phyloP scores from a whole-genome alignment of 176 grass and related monocot genomes.

The Oryza glaberrima region DNA sequence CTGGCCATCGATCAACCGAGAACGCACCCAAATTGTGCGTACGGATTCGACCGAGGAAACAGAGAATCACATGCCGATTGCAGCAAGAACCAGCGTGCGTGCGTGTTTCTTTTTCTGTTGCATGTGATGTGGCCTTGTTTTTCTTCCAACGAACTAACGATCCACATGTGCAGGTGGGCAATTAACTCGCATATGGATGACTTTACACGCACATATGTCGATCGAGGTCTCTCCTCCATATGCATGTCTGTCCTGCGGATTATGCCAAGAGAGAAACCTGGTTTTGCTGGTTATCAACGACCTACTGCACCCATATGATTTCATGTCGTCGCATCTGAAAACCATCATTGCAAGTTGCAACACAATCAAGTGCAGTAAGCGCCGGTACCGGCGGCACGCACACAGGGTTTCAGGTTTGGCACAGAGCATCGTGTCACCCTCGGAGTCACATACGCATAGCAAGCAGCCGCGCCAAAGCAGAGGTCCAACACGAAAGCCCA shows the following conservation, averaged over 20 bases:
- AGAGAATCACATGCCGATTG: not conserved
- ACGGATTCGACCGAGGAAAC: not conserved
- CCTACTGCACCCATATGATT: not conserved
- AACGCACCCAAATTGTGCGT: not conserved
- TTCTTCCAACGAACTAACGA: not conserved
- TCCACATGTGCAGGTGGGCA: not conserved
- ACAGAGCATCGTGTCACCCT: too few species aligned
- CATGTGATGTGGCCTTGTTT: conserved; percentile 5
- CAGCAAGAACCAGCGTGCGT: too few species aligned
- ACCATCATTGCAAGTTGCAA: not conserved
- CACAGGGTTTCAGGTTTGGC: too few species aligned
- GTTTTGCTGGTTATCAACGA: not conserved
- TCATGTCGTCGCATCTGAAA: not conserved
- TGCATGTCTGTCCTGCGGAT: not conserved
- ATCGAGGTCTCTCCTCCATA: too few species aligned
- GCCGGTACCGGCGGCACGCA: too few species aligned
- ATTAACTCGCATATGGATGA: not conserved
- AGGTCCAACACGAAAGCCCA: not conserved
- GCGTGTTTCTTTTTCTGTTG: not conserved
- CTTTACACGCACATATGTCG: not conserved
- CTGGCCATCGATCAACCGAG: not conserved
- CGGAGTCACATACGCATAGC: too few species aligned
- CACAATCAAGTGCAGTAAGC: too few species aligned
- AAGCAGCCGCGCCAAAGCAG: not conserved
- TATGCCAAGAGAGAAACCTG: not conserved